Percentiles rank a stretch among this genome's conserved stretches.
Conservation (phyloP, 1,284 basidiomycete genomes). For the Trichosporon sp. region DNA sequence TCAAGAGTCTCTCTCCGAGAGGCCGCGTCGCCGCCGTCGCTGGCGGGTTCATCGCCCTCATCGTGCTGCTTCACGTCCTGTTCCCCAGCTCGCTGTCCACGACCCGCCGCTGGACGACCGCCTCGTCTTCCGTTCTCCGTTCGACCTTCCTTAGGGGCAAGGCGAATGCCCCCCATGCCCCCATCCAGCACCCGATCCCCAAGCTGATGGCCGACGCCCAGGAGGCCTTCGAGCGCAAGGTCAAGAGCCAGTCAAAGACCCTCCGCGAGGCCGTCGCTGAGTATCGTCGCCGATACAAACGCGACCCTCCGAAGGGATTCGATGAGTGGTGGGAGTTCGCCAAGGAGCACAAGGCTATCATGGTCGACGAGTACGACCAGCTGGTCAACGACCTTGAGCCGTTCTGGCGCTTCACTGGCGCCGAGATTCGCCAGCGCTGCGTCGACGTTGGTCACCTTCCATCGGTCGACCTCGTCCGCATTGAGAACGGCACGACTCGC, state of each 20-base stretch:
- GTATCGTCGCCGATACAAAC: constrained; percentile 70
- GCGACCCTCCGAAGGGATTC: constrained; percentile 80
- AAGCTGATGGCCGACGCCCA: constrained; percentile 75
- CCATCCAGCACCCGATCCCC: constrained; percentile 69
- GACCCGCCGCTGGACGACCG: constrained; percentile 45
- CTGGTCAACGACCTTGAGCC: constrained; percentile 73
- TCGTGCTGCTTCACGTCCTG: constrained; percentile 38
- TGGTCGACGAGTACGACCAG: constrained; percentile 87
- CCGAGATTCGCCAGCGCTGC: constrained; percentile 66
- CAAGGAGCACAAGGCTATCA: constrained; percentile 63
- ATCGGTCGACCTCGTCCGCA: constrained; percentile 76
- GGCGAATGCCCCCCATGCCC: constrained; percentile 38
- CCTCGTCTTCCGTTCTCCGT: constrained; percentile 46
- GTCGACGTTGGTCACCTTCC: constrained; percentile 71
- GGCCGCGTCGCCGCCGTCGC: constrained; percentile 27
- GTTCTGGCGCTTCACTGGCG: constrained; percentile 68
- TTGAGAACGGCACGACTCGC: constrained; percentile 62
- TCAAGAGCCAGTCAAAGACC: constrained; percentile 69
- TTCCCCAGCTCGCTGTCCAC: constrained; percentile 31
- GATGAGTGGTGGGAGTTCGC: constrained; percentile 85
- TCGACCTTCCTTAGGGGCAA: constrained; percentile 44
- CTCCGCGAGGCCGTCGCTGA: constrained; percentile 68
- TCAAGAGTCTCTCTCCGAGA: constrained; percentile 22
- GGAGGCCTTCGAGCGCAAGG: constrained; percentile 59
- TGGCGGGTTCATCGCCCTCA: constrained; percentile 24